phyloP scores from a whole-genome alignment of 2,329 filamentous ascomycete genomes.

The Leptographium flavum region DNA sequence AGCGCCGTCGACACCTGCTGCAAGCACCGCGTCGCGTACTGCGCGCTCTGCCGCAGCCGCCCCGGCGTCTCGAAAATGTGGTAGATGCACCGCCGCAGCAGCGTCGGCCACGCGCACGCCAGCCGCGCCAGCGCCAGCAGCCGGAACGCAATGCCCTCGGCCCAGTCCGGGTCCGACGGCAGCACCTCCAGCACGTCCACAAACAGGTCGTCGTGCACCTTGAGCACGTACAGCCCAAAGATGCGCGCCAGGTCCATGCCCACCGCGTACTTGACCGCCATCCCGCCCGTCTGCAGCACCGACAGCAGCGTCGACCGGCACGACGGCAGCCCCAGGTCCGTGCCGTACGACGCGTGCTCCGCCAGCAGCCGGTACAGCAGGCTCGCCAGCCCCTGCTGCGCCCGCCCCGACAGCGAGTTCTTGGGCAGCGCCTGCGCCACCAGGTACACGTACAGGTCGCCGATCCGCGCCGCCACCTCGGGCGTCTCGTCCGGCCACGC shows the following conservation, averaged over 20 bases:
- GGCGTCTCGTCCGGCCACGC: slow-evolving; percentile 48
- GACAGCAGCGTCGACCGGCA: slow-evolving; percentile 58
- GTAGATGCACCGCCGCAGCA: slow-evolving; percentile 78
- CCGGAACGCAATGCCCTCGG: slow-evolving; percentile 75
- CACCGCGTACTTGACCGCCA: slow-evolving; percentile 63
- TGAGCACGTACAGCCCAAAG: slow-evolving; percentile 71
- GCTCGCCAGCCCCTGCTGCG: slow-evolving; percentile 51
- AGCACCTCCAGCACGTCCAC: slow-evolving; percentile 69
- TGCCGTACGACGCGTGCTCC: slow-evolving; percentile 52
- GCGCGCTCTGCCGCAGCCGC: slow-evolving; percentile 46
- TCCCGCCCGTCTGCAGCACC: slow-evolving; percentile 51
- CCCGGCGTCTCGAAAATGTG: slow-evolving; percentile 87
- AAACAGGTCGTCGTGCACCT: slow-evolving; percentile 71
- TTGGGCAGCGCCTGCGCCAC: slow-evolving; percentile 51
- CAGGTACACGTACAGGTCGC: slow-evolving; percentile 69
- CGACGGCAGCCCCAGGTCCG: slow-evolving; percentile 39
- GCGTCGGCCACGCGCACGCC: slow-evolving; percentile 71
- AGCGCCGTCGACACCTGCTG: slow-evolving; percentile 50
- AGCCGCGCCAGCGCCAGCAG: slow-evolving; percentile 62
- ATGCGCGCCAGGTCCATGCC: slow-evolving; percentile 55
- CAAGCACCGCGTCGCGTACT: slow-evolving; percentile 63
- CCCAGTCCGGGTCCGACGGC: slow-evolving; percentile 55
- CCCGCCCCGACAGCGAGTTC: slow-evolving; percentile 53
- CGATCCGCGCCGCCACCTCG: slow-evolving; percentile 49
- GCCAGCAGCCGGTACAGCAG: slow-evolving; percentile 60